These are phyloP conservation scores for Hanseniaspora occidentalis DNA, from an alignment of 805 yeast species.

Conservation along the genomic window DNA sequence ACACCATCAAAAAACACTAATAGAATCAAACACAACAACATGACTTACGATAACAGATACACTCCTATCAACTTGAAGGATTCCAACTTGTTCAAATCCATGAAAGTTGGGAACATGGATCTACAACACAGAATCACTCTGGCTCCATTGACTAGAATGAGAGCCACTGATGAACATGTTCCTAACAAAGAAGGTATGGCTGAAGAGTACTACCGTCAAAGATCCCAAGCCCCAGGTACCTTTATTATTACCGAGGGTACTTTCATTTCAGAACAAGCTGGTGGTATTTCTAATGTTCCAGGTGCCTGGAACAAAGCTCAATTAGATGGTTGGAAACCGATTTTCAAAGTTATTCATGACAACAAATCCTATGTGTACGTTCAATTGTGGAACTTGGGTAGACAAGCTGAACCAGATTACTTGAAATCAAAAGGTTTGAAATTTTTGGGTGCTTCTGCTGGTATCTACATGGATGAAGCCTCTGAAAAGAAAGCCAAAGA, in stretches of 20 bases:
- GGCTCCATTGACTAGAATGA: constrained; percentile 34
- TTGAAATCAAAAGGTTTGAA: constrained; percentile 26
- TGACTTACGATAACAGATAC: constrained; percentile 12
- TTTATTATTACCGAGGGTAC: constrained; percentile 52
- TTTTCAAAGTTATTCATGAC: constrained; percentile 37
- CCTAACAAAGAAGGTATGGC: constrained; percentile 32
- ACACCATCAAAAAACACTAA: not conserved
- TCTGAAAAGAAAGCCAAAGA: constrained; percentile 24
- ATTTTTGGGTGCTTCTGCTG: constrained; percentile 30
- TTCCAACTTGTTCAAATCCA: constrained; percentile 31
- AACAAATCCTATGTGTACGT: constrained; percentile 33
- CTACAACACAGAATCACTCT: constrained; percentile 28
- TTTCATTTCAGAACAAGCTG: constrained; percentile 29
- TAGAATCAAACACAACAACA: not conserved
- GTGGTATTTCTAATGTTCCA: constrained; percentile 34
- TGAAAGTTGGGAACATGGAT: constrained; percentile 28
- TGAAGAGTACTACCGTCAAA: constrained; percentile 40
- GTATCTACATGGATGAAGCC: constrained; percentile 25
- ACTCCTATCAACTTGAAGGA: constrained; percentile 19
- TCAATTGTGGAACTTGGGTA: constrained; percentile 42
- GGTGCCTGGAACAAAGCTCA: constrained; percentile 40
- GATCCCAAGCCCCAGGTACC: constrained; percentile 45
- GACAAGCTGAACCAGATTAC: constrained; percentile 28
- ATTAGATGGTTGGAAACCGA: constrained; percentile 35
- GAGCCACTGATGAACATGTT: constrained; percentile 23